Percentiles rank a stretch among this genome's conserved stretches.
Conservation (phyloP, 805 yeast genomes). For the Suhomyces sp. region DNA sequence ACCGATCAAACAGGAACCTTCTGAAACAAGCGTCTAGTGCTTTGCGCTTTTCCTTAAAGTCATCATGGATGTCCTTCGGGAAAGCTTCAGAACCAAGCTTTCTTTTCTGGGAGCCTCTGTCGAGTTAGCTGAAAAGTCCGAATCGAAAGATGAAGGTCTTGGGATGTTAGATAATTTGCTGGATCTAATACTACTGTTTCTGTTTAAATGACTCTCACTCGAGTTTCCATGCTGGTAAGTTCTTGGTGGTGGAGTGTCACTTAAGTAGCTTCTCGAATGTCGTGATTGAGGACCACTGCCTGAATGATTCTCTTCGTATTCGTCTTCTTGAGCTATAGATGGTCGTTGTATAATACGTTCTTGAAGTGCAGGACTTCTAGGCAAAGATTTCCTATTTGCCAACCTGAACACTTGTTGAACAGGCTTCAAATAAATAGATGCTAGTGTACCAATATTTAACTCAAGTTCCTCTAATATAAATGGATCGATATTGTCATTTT, state of each 20-base stretch:
- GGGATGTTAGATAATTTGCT: conserved; percentile 12
- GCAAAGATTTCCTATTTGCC: conserved; percentile 50
- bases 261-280: neutral
- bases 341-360: conserved; percentile 13
- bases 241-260: neutral
- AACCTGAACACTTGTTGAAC: conserved; percentile 74
- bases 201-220: conserved; percentile 1
- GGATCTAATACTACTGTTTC: conserved; percentile 3
- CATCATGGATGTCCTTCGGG: conserved; percentile 34
- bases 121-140: conserved; percentile 14
- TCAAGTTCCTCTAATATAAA: conserved; percentile 75
- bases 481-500: conserved; percentile 69
- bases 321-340: neutral
- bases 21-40: conserved; percentile 3
- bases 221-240: neutral
- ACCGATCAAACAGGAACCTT: neutral
- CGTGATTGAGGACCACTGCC: neutral
- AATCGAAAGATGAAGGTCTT: conserved; percentile 21
- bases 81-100: conserved; percentile 30
- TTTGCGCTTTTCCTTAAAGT: conserved; percentile 15
- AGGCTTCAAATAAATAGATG: conserved; percentile 82
- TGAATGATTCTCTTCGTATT: neutral
- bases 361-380: conserved; percentile 45
- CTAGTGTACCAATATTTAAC: conserved; percentile 74
- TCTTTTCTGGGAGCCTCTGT: conserved; percentile 15